Conservation (phyloP, 2,329 filamentous ascomycete species). For the Pseudocercospora vitis region DNA sequence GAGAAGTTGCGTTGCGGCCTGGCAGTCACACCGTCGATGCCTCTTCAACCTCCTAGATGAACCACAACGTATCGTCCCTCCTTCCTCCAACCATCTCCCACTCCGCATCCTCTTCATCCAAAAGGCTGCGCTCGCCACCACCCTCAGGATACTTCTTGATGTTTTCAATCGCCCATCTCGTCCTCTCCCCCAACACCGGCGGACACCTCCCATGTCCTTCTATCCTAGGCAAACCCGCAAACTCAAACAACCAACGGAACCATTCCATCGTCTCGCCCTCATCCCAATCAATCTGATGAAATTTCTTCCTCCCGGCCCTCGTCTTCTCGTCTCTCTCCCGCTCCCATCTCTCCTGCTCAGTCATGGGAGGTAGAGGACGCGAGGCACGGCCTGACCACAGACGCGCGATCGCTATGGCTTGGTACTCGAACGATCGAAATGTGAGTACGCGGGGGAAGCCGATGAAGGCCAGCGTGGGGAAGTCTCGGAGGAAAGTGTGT, state of each 20-base stretch:
- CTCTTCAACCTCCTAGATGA: too few species aligned
- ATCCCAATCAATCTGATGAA: slow-evolving; percentile 57
- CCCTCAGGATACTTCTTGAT: slow-evolving; percentile 28
- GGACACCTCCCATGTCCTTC: slow-evolving; percentile 24
- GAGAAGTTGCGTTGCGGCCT: too few species aligned
- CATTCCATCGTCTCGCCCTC: slow-evolving; percentile 53
- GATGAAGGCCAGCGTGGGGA: slow-evolving; percentile 52
- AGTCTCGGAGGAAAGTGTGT: slow-evolving; percentile 56
- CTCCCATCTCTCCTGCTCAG: slow-evolving; percentile 54
- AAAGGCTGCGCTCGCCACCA: too few species aligned
- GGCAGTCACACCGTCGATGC: too few species aligned
- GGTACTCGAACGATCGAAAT: slow-evolving; percentile 58
- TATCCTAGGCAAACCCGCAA: slow-evolving; percentile 53
- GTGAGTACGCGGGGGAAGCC: slow-evolving; percentile 55
- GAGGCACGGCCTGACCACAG: slow-evolving; percentile 48
- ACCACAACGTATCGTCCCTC: too few species aligned
- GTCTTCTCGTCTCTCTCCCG: slow-evolving; percentile 38
- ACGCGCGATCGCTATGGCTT: slow-evolving; percentile 55
- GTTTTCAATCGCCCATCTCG: slow-evolving; percentile 28
- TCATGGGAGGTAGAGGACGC: slow-evolving; percentile 41
- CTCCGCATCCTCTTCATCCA: too few species aligned
- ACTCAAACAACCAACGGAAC: slow-evolving; percentile 48
- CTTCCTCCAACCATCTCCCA: too few species aligned
- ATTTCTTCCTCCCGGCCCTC: slow-evolving; percentile 42
- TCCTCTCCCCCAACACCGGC: slow-evolving; percentile 20